A percentile compares a stretch with the other conserved stretches of the same genome.
phyloP scores from a whole-genome alignment of 495 filamentous ascomycete species.

The Tuber magnatum region DNA sequence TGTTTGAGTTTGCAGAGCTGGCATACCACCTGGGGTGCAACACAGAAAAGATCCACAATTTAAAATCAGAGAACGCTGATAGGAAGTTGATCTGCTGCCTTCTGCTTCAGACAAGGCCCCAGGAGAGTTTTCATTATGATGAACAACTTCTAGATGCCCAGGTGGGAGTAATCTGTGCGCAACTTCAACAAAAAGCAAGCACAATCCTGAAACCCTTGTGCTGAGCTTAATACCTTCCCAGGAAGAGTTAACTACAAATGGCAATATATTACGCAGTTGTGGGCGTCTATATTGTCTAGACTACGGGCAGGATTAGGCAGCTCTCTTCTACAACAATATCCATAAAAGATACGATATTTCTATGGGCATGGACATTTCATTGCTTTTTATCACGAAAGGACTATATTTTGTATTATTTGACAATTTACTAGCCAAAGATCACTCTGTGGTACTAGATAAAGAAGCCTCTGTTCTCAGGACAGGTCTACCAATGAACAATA shows the following conservation, averaged over 20 bases:
- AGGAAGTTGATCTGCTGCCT: conserved; percentile 8
- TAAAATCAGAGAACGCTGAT: conserved; percentile 9
- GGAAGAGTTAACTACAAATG: not conserved
- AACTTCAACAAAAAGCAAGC: conserved; percentile 7
- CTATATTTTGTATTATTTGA: conserved; percentile 18
- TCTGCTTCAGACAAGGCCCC: conserved; percentile 2
- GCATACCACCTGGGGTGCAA: conserved; percentile 6
- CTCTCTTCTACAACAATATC: conserved; percentile 10
- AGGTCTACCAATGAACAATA: too few relatives aligned
- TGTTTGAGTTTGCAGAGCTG: conserved; percentile 15
- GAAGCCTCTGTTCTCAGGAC: too few relatives aligned
- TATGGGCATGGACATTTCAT: conserved; percentile 6
- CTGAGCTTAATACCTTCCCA: not conserved
- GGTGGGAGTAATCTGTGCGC: too few relatives aligned
- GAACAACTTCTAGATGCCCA: conserved; percentile 2
- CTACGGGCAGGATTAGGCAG: conserved; percentile 9
- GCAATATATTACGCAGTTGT: conserved; percentile 5
- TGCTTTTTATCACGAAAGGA: conserved; percentile 7
- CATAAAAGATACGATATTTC: not conserved
- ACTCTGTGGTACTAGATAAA: too few relatives aligned
- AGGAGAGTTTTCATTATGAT: conserved; percentile 2
- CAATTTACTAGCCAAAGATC: not conserved
- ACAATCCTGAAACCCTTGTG: not conserved
- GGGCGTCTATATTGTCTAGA: conserved; percentile 16
- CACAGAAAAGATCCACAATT: conserved; percentile 4